These are phyloP conservation scores for Pseudocercospora pini-densiflorae DNA, from an alignment of 2,329 filamentous ascomycete genomes.

Conservation along the genomic window DNA sequence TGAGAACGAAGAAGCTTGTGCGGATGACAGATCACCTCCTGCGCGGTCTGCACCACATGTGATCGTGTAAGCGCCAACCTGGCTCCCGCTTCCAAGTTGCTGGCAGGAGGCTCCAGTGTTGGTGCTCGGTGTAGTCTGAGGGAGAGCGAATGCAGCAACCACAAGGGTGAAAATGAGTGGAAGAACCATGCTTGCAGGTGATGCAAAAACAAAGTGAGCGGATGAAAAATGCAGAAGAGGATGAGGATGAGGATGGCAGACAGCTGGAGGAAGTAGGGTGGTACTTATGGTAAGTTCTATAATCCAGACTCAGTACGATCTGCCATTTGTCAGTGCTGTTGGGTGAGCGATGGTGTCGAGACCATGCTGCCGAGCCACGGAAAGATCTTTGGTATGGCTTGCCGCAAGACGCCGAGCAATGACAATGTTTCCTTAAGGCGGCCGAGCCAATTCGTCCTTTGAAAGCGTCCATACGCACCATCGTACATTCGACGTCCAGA, in stretches of 20 bases:
- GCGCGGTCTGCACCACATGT: not conserved
- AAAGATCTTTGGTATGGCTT: not conserved
- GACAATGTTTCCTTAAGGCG: not conserved
- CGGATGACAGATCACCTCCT: not conserved
- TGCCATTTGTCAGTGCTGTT: not conserved
- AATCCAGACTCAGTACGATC: too few species aligned
- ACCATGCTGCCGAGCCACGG: not conserved
- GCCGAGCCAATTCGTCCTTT: not conserved
- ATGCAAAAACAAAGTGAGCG: not conserved
- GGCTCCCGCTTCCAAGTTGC: not conserved
- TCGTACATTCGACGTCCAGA: not conserved
- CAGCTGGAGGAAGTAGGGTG: not conserved
- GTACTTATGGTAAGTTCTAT: not conserved
- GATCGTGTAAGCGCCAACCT: not conserved
- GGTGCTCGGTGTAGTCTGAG: not conserved
- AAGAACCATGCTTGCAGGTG: not conserved
- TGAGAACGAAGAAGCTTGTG: not conserved
- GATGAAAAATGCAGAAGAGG: not conserved
- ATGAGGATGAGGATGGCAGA: not conserved
- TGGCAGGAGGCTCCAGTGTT: not conserved
- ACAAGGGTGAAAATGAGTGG: not conserved
- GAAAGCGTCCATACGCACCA: not conserved
- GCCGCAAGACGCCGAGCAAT: not conserved
- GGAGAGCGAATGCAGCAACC: not conserved
- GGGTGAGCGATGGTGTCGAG: not conserved